These are phyloP conservation scores for Aureobasidium sp. DNA, from an alignment of 2,329 filamentous ascomycete genomes.

Conservation along the genomic window DNA sequence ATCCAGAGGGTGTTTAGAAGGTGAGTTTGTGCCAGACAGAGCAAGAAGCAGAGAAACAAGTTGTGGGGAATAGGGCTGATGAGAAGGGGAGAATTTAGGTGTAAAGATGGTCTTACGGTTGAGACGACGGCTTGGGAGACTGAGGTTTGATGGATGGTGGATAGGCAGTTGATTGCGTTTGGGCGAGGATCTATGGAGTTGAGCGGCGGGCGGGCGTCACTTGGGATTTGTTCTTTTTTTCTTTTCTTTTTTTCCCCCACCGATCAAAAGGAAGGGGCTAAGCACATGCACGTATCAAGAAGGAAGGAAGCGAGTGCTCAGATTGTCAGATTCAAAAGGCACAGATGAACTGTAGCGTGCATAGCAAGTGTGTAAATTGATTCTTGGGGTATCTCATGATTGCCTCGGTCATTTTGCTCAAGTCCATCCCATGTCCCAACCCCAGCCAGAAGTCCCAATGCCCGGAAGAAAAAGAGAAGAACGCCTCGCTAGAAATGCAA, in stretches of 20 bases:
- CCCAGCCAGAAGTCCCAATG: neutral
- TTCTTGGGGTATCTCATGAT: neutral
- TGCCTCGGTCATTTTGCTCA: neutral
- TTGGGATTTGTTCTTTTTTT: neutral
- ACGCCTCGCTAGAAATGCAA: conserved; percentile 34
- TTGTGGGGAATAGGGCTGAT: neutral
- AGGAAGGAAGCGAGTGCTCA: neutral
- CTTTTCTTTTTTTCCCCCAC: neutral
- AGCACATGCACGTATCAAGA: neutral
- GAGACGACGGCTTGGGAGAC: conserved; percentile 57
- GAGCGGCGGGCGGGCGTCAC: neutral
- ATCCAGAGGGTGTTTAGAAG: conserved; percentile 52
- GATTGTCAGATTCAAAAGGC: too few species aligned
- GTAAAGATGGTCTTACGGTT: conserved; percentile 50
- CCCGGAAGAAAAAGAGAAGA: conserved; percentile 20
- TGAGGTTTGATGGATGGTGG: neutral
- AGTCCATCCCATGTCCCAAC: neutral
- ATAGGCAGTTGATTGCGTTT: neutral
- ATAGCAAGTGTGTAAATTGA: neutral
- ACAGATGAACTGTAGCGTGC: neutral
- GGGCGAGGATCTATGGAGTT: neutral
- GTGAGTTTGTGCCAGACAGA: conserved; percentile 36
- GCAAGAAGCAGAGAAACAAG: neutral
- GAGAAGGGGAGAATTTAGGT: conserved; percentile 29
- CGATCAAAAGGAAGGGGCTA: neutral